Conservation (phyloP, 148 eudicot species). For the Cornus kousa region DNA sequence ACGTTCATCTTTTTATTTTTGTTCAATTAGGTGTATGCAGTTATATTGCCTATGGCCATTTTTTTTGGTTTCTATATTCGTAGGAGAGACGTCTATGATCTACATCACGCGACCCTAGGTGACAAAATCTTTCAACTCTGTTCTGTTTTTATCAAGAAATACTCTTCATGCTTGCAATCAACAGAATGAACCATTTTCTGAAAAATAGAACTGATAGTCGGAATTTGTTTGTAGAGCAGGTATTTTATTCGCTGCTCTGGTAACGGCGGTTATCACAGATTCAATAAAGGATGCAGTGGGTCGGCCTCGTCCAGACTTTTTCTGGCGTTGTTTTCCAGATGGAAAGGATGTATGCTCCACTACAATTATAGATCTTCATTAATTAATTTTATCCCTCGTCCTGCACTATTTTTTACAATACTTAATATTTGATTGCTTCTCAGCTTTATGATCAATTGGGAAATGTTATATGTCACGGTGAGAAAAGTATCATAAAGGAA, state of each 20-base stretch:
- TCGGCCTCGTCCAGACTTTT: conserved; percentile 49
- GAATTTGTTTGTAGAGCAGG: conserved; percentile 20
- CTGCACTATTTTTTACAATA: background rate
- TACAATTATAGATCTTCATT: background rate
- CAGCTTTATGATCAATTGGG: conserved; percentile 43
- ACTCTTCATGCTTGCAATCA: background rate
- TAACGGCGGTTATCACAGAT: conserved; percentile 37
- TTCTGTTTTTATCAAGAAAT: background rate
- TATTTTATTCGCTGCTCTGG: conserved; percentile 30
- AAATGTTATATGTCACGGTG: conserved; percentile 39
- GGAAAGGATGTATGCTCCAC: conserved; percentile 39
- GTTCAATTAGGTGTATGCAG: conserved; percentile 36
- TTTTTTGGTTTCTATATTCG: conserved; percentile 36
- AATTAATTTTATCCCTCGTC: background rate
- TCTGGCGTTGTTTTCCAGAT: conserved; percentile 59
- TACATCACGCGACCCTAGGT: conserved; percentile 52
- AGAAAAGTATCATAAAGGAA: conserved; percentile 19
- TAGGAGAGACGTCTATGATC: conserved; percentile 53
- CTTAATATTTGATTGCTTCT: background rate
- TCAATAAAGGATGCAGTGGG: conserved; percentile 45
- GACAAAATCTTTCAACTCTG: conserved; percentile 1
- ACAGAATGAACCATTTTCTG: background rate
- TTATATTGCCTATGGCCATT: conserved; percentile 37
- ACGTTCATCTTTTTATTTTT: background rate
- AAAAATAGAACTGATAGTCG: background rate